phyloP scores from a whole-genome alignment of 495 filamentous ascomycete genomes.

The Aspergillus diversus region DNA sequence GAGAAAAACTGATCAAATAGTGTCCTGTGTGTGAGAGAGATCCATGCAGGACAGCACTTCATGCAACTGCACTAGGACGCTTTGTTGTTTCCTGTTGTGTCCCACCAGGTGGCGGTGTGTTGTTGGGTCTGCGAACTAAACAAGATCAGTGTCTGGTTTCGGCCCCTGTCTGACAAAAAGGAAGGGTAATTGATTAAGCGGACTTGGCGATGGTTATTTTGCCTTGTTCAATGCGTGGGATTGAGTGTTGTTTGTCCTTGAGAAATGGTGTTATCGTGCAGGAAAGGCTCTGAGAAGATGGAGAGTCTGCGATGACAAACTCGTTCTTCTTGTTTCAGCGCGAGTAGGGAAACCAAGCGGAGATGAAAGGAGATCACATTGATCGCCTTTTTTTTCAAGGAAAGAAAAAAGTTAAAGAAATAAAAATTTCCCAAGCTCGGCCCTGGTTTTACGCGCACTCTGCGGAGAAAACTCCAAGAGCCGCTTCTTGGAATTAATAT shows the following conservation, averaged over 20 bases:
- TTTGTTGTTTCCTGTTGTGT: slow-evolving; percentile 6
- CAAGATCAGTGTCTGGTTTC: background rate
- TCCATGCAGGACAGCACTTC: background rate
- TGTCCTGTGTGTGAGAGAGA: background rate
- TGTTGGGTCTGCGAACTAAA: background rate
- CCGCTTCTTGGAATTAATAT: background rate
- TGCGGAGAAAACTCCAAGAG: background rate
- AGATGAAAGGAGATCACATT: too few species aligned
- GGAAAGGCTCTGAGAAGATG: too few species aligned
- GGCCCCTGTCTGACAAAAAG: background rate
- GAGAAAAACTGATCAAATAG: background rate
- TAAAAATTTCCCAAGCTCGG: too few species aligned
- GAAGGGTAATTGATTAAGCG: background rate
- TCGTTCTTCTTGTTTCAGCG: background rate
- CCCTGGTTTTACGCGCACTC: too few species aligned
- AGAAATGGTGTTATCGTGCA: too few species aligned
- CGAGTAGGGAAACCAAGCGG: background rate
- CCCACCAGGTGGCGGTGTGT: slow-evolving; percentile 7
- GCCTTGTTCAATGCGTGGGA: background rate
- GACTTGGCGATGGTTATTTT: background rate
- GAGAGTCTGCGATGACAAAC: background rate
- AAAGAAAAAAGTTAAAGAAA: too few species aligned
- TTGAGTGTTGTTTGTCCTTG: background rate
- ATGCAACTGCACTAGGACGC: background rate
- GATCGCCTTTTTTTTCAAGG: too few species aligned